Conservation (phyloP, 306 rosid species). For the Glycine tomentella region DNA sequence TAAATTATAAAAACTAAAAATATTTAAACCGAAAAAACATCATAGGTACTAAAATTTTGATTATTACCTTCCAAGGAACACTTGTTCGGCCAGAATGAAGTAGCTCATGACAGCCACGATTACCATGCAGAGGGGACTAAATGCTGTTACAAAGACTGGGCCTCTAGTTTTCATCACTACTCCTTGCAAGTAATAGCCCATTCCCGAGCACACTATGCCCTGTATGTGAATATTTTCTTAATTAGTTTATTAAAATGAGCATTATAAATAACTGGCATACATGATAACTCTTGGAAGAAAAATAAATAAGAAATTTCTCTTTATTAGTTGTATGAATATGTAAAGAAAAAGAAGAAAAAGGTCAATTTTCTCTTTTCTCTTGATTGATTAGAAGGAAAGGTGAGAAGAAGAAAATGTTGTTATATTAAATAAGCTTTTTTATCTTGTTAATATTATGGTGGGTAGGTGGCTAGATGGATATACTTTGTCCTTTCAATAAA, state of each 20-base stretch:
- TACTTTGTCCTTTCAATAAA: background rate
- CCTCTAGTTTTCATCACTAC: conserved; percentile 81
- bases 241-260: background rate
- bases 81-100: conserved; percentile 63
- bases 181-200: conserved; percentile 91
- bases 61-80: conserved; percentile 79
- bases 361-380: background rate
- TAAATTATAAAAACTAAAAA: too few species aligned
- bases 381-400: background rate
- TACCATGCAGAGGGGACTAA: conserved; percentile 78
- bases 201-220: conserved; percentile 80
- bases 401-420: background rate
- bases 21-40: background rate
- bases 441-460: background rate
- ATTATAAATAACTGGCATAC: background rate
- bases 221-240: conserved; percentile 44
- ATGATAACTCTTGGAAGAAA: too few species aligned
- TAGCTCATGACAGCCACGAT: conserved; percentile 83
- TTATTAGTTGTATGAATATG: background rate
- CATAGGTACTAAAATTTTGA: background rate
- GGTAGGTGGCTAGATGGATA: background rate
- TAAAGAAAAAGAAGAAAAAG: background rate
- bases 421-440: background rate
- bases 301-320: too few species aligned
- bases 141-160: conserved; percentile 91